phyloP scores from a whole-genome alignment of 495 filamentous ascomycete species.

The Aspergillus cavernicola region DNA sequence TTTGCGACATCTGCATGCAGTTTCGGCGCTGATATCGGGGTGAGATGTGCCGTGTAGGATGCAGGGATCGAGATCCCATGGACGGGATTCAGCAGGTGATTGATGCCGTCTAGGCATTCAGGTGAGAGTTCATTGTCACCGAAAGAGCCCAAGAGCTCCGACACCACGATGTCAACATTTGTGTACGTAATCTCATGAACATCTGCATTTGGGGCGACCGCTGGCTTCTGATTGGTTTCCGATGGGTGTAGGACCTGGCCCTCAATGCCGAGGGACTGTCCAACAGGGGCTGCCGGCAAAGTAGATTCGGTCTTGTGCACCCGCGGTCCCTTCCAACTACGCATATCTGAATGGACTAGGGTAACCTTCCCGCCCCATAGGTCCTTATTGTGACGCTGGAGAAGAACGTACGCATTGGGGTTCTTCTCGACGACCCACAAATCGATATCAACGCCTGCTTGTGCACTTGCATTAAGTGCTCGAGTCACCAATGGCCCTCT shows the following conservation, averaged over 20 bases:
- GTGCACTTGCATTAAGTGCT: conserved; percentile 71
- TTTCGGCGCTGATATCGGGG: conserved; percentile 85
- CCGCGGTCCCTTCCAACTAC: conserved; percentile 76
- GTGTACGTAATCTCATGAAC: conserved; percentile 32
- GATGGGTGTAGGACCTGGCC: conserved; percentile 25
- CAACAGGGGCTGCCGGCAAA: conserved; percentile 19
- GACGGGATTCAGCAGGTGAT: conserved; percentile 70
- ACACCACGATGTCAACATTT: conserved; percentile 88
- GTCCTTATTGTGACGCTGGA: conserved; percentile 76
- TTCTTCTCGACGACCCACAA: conserved; percentile 98
- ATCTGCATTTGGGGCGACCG: neutral
- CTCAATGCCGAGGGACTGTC: conserved; percentile 34
- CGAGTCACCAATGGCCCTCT: conserved; percentile 87
- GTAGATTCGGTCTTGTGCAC: conserved; percentile 16
- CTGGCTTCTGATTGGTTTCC: conserved; percentile 19
- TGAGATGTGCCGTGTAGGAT: conserved; percentile 87
- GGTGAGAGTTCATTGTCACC: conserved; percentile 88
- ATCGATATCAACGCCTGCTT: conserved; percentile 72
- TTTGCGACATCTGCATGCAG: conserved; percentile 73
- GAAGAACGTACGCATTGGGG: conserved; percentile 89
- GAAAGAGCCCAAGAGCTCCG: conserved; percentile 90
- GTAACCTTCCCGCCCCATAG: conserved; percentile 73
- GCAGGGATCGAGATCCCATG: conserved; percentile 90
- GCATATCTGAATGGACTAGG: conserved; percentile 95
- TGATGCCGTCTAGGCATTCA: conserved; percentile 87